phyloP scores from a whole-genome alignment of 1,284 basidiomycete species.

The Tilletiopsis washingtonensis region DNA sequence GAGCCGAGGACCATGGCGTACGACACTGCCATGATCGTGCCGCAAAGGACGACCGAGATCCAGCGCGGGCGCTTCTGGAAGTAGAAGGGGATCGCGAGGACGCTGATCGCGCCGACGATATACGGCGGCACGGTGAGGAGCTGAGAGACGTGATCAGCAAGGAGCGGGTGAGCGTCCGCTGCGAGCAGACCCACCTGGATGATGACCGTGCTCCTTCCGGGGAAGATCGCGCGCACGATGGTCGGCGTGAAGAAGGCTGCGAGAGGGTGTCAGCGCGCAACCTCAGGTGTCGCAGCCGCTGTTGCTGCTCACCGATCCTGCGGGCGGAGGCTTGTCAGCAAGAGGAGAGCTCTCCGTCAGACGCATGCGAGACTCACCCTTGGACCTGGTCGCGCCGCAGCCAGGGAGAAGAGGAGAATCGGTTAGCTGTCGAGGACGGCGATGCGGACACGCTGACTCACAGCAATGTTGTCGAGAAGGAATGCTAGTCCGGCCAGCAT shows the following conservation, averaged over 20 bases:
- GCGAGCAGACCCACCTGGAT: no score
- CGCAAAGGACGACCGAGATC: slow-evolving; percentile 29
- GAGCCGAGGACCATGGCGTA: slow-evolving; percentile 40
- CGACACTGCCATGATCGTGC: slow-evolving; percentile 41
- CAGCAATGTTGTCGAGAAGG: slow-evolving; percentile 49
- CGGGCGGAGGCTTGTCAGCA: no score
- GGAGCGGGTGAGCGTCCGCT: no score
- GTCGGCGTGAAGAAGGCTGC: slow-evolving; percentile 47
- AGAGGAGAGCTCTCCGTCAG: no score
- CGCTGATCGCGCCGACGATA: slow-evolving; percentile 38
- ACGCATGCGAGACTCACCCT: no score
- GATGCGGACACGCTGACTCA: slow-evolving; percentile 41
- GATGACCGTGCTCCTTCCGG: slow-evolving; percentile 37
- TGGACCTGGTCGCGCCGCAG: no score
- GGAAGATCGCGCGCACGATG: slow-evolving; percentile 47
- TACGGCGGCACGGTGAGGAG: slow-evolving; percentile 47
- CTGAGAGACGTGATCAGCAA: no score
- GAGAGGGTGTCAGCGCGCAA: no score
- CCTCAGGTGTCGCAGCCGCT: no score
- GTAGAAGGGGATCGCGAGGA: slow-evolving; percentile 29
- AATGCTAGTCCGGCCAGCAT: slow-evolving; percentile 42
- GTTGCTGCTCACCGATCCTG: no score
- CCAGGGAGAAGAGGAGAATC: no score
- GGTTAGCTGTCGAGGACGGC: no score
- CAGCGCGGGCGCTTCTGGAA: slow-evolving; percentile 42